These are phyloP conservation scores for Vitis amurensis DNA, from an alignment of 164 flowering plant species.

Conservation along the genomic window DNA sequence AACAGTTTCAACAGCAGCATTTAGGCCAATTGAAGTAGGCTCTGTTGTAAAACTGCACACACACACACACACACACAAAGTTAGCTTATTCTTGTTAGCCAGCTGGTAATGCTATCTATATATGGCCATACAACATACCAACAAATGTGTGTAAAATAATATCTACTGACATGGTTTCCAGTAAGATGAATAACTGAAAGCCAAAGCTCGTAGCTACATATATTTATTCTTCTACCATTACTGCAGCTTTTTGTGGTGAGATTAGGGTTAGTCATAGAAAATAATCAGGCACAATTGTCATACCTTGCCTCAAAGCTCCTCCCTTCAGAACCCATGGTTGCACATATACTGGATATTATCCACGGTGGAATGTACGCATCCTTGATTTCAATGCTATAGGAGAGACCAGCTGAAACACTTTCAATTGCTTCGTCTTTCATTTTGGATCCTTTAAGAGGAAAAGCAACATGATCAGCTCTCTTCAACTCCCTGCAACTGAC, in stretches of 20 bases:
- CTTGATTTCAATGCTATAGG: constrained; percentile 77
- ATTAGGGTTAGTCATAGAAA: too few relatives aligned
- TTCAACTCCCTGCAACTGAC: constrained; percentile 79
- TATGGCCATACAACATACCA: too few relatives aligned
- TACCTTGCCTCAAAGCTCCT: constrained; percentile 84
- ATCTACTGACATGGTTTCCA: too few relatives aligned
- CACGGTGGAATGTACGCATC: constrained; percentile 83
- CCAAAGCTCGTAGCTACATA: too few relatives aligned
- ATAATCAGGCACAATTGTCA: background rate
- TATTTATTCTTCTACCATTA: too few relatives aligned
- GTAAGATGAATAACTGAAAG: too few relatives aligned
- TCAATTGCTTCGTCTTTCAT: constrained; percentile 22
- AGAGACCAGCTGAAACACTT: constrained; percentile 35
- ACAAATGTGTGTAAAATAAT: too few relatives aligned
- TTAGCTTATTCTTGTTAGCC: background rate
- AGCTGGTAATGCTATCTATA: too few relatives aligned
- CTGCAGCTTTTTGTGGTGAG: too few relatives aligned
- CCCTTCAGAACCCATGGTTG: constrained; percentile 52
- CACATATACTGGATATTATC: constrained; percentile 64
- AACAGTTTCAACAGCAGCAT: constrained; percentile 59
- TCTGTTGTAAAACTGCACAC: constrained; percentile 71
- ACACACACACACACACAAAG: constrained; percentile 6
- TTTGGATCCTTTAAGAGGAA: constrained; percentile 26
- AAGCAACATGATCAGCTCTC: constrained; percentile 41
- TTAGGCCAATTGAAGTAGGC: constrained; percentile 63